Conservation (phyloP, 1,139 yeast genomes). For the Scheffersomyces illinoinensis region DNA sequence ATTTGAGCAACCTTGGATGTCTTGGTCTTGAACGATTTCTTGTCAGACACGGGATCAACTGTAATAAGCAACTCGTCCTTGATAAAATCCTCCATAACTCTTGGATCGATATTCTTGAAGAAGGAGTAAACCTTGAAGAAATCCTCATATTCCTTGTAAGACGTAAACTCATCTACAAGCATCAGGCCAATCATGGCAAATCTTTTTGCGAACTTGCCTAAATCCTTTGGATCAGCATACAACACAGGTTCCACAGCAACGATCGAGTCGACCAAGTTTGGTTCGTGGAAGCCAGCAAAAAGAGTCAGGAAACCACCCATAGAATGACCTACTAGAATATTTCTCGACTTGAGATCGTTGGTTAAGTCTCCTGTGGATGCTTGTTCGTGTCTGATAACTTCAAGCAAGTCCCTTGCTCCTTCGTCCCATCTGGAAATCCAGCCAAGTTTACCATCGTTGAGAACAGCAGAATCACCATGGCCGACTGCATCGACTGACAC, state of each 20-base stretch:
- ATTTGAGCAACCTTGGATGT: conserved; percentile 47
- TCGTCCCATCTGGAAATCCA: conserved; percentile 8
- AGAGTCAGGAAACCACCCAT: conserved; percentile 19
- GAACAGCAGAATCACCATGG: conserved; percentile 10
- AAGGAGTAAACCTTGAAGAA: conserved; percentile 1
- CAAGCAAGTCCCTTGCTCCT: conserved; percentile 6
- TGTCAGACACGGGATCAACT: conserved; percentile 29
- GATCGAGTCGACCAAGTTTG: conserved; percentile 4
- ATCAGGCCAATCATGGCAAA: conserved; percentile 4
- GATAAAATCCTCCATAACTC: conserved; percentile 3
- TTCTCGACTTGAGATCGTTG: conserved; percentile 1
- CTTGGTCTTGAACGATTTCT: conserved; percentile 31
- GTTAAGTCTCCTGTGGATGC: not conserved
- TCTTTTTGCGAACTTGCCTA: not conserved
- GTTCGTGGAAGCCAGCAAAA: conserved; percentile 6
- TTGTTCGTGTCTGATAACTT: conserved; percentile 5
- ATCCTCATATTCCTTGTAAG: not conserved
- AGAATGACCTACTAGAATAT: conserved; percentile 12
- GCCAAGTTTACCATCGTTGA: conserved; percentile 7
- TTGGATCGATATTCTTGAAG: conserved; percentile 1
- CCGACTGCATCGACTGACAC: conserved; percentile 9
- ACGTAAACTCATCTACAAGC: conserved; percentile 1
- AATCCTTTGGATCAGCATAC: not conserved
- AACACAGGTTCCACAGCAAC: conserved; percentile 11
- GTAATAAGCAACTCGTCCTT: conserved; percentile 11